Evolutionary conservation across 2,329 filamentous ascomycete genomes (phyloP), one percentile per base, ranked within the genome.

Genomic region (Colletotrichum sansevieriae): DNA sequence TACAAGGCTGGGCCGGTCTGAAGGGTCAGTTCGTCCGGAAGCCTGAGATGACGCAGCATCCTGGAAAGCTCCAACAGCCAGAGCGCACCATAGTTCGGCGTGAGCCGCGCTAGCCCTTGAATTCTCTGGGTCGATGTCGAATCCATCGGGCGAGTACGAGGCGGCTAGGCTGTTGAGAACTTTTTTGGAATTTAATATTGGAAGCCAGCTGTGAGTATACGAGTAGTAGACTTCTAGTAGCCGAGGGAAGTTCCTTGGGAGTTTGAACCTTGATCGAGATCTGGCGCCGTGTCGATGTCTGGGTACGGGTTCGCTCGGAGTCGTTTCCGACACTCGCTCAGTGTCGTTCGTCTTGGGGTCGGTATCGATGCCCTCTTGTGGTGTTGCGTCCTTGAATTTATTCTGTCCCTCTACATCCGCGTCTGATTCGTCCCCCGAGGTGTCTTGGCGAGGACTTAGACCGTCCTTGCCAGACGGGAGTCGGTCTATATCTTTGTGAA

Each of bases 141-240:
- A 75, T 56, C 73, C 83, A 65, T 74, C 78, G 29, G 71, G 52
- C 29, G 79, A 74, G 37, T 87, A 88, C 8, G 77, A 75, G 44
- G 81, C 77, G 0, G 80, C 86, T 66, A 76, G 82, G 65, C 73
- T 83, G 57, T 91, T 80, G 4, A 92, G 80, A 47, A 86, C 84
- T 56, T 91, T 86, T 70, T 90, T 91, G 22, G 55, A 12, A 71
- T 93, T 90, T 11, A 91, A 82, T 29, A 95, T 89, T 0, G 92
- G 92, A 29, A 95, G 84, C 92, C 92, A 95, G 61, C 87, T 89
- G 75, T 94, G 91, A 0, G 90, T 92, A 73, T 92, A 93, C 1
- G 91, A 87, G 68, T 93, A 92, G 75, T 93, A 94, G 4, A 91
- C 84, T 72, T 94, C 90, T 44, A 94, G 80, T 4, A 94, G 83